A percentile compares a stretch with the other conserved stretches of the same genome.
Conservation (phyloP, 2,329 filamentous ascomycete genomes). For the Gaeumannomyces sp. region DNA sequence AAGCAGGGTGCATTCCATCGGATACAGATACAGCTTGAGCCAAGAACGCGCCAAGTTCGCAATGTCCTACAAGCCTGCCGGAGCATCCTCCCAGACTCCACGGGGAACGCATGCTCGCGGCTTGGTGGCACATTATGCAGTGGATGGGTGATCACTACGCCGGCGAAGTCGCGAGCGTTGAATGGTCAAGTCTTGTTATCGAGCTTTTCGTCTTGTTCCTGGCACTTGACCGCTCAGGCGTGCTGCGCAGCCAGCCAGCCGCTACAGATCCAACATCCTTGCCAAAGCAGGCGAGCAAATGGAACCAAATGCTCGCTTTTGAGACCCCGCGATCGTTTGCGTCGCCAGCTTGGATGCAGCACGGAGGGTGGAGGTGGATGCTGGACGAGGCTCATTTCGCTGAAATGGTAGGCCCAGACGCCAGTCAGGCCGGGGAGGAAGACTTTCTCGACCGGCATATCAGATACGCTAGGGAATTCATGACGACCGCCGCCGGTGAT, state of each 20-base stretch:
- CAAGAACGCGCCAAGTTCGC: constrained; percentile 54
- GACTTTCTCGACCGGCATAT: constrained; percentile 46
- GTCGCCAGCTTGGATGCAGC: constrained; percentile 53
- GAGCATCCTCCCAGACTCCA: constrained; percentile 56
- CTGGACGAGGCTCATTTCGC: constrained; percentile 40
- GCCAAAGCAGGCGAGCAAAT: constrained; percentile 23
- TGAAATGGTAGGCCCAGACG: constrained; percentile 4
- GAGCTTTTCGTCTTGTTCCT: constrained; percentile 60
- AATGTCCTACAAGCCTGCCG: constrained; percentile 56
- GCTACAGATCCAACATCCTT: constrained; percentile 10
- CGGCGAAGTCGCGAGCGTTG: constrained; percentile 42
- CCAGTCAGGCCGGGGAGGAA: not conserved
- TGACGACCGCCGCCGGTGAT: constrained; percentile 52
- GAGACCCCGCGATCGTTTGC: constrained; percentile 43
- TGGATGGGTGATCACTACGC: constrained; percentile 47
- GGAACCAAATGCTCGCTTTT: constrained; percentile 40
- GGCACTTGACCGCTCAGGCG: constrained; percentile 16
- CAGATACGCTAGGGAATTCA: constrained; percentile 57
- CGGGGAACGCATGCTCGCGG: constrained; percentile 56
- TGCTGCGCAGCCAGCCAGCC: constrained; percentile 24
- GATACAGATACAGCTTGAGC: constrained; percentile 61
- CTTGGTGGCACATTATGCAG: constrained; percentile 68
- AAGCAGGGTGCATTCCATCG: constrained; percentile 57
- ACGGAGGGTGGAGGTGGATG: constrained; percentile 65
- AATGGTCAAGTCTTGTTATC: constrained; percentile 65